Conservation (phyloP, 2,329 filamentous ascomycete genomes). For the Alternaria atra region DNA sequence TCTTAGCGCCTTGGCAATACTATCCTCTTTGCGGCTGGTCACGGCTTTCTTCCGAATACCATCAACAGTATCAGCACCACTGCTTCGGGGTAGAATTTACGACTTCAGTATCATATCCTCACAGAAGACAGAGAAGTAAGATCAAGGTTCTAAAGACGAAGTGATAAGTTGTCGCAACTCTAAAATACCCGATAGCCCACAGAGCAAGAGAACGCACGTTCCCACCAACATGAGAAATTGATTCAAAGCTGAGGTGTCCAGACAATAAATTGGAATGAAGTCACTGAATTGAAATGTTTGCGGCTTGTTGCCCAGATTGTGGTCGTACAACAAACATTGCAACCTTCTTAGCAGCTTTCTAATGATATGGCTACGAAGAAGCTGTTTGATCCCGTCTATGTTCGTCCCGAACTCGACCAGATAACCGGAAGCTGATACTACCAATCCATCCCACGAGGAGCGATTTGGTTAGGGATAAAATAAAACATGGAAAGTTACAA, state of each 20-base stretch:
- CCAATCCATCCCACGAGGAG: too few relatives aligned
- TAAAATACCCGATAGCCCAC: too few relatives aligned
- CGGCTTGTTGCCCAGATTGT: neutral
- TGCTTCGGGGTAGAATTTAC: neutral
- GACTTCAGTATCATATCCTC: neutral
- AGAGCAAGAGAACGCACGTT: neutral
- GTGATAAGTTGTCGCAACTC: neutral
- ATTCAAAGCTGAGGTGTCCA: neutral
- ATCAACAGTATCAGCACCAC: neutral
- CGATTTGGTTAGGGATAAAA: neutral
- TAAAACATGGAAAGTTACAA: neutral
- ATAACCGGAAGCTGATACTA: too few relatives aligned
- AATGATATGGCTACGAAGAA: neutral
- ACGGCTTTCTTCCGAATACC: neutral
- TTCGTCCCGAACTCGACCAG: too few relatives aligned
- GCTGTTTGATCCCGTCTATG: too few relatives aligned
- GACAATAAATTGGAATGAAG: neutral
- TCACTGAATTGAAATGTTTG: neutral
- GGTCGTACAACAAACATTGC: neutral
- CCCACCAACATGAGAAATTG: neutral
- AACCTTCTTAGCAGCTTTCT: neutral
- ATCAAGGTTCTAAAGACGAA: neutral
- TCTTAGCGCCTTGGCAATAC: slow-evolving; percentile 2
- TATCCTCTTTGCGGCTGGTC: neutral
- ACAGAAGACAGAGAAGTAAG: neutral